phyloP scores from a whole-genome alignment of 2,329 filamentous ascomycete species.

The Penicillium rolfsii region DNA sequence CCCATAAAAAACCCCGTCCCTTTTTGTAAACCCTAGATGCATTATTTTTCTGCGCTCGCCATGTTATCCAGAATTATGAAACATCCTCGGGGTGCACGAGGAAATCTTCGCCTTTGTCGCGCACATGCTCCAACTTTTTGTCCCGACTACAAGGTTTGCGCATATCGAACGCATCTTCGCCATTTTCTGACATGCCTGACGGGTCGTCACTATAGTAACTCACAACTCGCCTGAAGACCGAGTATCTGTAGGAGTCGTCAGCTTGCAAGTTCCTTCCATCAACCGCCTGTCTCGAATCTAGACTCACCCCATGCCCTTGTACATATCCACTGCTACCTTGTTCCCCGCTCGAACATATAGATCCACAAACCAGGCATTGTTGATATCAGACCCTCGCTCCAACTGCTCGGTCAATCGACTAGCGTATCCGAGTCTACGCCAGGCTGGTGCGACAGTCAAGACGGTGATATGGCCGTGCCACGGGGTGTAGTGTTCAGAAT shows the following conservation, averaged over 20 bases:
- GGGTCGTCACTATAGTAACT: conserved; percentile 92
- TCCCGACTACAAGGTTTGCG: conserved; percentile 86
- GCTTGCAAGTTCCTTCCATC: neutral
- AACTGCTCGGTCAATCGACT: conserved; percentile 79
- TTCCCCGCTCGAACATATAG: conserved; percentile 91
- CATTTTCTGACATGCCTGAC: conserved; percentile 57
- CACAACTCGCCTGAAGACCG: conserved; percentile 82
- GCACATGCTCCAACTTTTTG: conserved; percentile 71
- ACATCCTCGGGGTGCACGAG: conserved; percentile 83
- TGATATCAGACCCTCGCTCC: conserved; percentile 78
- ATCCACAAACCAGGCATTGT: conserved; percentile 92
- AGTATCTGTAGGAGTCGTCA: conserved; percentile 57
- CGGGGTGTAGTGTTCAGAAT: conserved; percentile 90
- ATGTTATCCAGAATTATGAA: conserved; percentile 48
- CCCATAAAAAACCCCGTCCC: neutral
- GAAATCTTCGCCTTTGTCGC: conserved; percentile 78
- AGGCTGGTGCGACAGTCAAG: conserved; percentile 84
- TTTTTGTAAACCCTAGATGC: neutral
- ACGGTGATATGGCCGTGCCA: conserved; percentile 99
- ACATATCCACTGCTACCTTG: conserved; percentile 81
- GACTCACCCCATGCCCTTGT: conserved; percentile 78
- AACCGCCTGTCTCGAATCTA: neutral
- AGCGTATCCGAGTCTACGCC: conserved; percentile 83
- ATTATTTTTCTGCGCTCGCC: neutral
- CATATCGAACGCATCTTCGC: conserved; percentile 96